phyloP scores from a whole-genome alignment of 2,329 filamentous ascomycete species.

The Trichoderma endophyticum region DNA sequence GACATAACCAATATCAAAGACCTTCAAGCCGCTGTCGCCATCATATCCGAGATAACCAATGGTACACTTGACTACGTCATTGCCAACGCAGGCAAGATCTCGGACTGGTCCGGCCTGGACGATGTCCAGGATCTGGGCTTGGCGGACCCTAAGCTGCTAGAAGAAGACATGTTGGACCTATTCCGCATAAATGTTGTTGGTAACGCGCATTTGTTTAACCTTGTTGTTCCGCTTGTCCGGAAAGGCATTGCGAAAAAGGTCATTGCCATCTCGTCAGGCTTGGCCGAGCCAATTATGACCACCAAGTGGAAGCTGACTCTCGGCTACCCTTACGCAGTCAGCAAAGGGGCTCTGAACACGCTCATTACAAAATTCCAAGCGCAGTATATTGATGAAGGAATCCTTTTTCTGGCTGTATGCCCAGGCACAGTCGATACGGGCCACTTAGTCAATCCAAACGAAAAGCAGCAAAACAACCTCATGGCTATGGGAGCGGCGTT shows the following conservation, averaged over 20 bases:
- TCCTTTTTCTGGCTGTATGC: background rate
- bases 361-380: background rate
- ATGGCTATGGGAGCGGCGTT: background rate
- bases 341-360: background rate
- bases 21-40: background rate
- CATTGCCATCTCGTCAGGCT: background rate
- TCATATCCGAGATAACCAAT: background rate
- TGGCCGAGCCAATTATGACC: background rate
- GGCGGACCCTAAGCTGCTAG: background rate
- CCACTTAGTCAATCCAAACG: background rate
- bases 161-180: background rate
- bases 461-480: background rate
- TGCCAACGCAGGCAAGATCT: background rate
- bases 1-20: background rate
- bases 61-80: background rate
- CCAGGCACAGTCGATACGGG: background rate
- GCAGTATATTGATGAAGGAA: background rate
- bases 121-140: background rate
- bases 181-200: background rate
- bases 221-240: background rate
- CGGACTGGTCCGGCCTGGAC: background rate
- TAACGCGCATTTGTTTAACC: background rate
- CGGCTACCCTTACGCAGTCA: background rate
- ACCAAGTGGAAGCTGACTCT: background rate
- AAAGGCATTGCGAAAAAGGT: background rate